A percentile compares a stretch with the other conserved stretches of the same genome.
Conservation (phyloP, 2,329 filamentous ascomycete genomes). For the Aspergillus sp. region DNA sequence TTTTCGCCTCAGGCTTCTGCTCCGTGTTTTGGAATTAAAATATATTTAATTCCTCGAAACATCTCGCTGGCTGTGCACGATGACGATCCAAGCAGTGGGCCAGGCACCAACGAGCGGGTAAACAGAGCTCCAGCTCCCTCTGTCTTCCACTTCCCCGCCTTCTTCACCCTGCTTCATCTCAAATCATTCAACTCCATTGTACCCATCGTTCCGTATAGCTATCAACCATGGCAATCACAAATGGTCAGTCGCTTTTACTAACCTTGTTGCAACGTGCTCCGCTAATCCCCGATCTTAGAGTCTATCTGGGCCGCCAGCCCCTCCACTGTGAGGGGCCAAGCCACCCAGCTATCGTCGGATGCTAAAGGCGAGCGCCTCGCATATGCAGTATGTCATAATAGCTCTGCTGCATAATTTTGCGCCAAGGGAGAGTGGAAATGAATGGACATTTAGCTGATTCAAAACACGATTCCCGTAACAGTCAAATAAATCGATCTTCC, state of each 20-base stretch:
- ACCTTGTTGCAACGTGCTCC: not conserved
- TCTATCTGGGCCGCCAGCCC: slow-evolving; percentile 83
- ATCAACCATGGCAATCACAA: slow-evolving; percentile 45
- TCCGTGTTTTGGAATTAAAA: not conserved
- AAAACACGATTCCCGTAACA: slow-evolving; percentile 36
- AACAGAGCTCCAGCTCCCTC: not conserved
- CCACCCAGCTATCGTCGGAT: slow-evolving; percentile 85
- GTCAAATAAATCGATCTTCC: slow-evolving; percentile 95
- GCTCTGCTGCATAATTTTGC: not conserved
- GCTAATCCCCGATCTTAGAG: slow-evolving; percentile 43
- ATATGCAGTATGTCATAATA: slow-evolving; percentile 68
- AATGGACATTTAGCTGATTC: not conserved
- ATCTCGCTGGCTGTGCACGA: not conserved
- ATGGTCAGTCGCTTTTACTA: slow-evolving; percentile 31
- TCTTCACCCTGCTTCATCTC: slow-evolving; percentile 6
- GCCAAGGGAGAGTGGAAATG: not conserved
- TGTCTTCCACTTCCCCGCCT: not conserved
- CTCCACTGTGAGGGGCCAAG: slow-evolving; percentile 77
- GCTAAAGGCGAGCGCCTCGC: slow-evolving; percentile 87
- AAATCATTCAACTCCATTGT: not conserved
- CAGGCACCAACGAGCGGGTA: slow-evolving; percentile 5
- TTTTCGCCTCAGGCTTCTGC: not conserved
- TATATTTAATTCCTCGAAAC: not conserved
- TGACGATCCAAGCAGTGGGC: slow-evolving; percentile 4
- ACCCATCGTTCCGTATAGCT: slow-evolving; percentile 4